Conservation (phyloP, 2,329 filamentous ascomycete species). For the Aspergillus arachidicola region DNA sequence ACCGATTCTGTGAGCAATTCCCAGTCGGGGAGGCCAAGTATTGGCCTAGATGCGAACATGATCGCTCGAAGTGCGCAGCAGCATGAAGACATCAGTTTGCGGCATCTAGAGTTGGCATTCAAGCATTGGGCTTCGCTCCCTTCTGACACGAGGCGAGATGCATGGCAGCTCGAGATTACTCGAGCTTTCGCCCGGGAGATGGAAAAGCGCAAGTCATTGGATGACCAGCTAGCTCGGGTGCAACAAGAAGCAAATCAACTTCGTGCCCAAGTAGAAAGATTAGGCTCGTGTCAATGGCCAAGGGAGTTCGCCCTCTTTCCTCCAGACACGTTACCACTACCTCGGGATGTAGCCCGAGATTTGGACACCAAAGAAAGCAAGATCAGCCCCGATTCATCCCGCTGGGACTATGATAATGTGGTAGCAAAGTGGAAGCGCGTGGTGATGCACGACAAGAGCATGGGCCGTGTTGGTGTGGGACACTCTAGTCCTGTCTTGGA, state of each 20-base stretch:
- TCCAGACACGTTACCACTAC: conserved; percentile 46
- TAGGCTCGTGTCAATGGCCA: conserved; percentile 52
- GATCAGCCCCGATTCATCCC: conserved; percentile 35
- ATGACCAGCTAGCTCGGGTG: conserved; percentile 46
- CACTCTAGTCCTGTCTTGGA: conserved; percentile 25
- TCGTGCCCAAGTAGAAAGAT: conserved; percentile 49
- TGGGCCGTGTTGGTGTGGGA: conserved; percentile 42
- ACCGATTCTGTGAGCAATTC: conserved; percentile 42
- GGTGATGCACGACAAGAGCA: conserved; percentile 48
- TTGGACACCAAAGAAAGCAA: conserved; percentile 39
- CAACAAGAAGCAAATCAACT: conserved; percentile 53
- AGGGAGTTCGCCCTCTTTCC: conserved; percentile 52
- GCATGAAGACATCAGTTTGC: conserved; percentile 69
- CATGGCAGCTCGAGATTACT: conserved; percentile 51
- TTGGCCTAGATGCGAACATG: conserved; percentile 38
- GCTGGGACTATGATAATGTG: conserved; percentile 53
- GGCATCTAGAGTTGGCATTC: conserved; percentile 78
- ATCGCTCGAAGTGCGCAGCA: conserved; percentile 54
- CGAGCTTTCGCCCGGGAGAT: conserved; percentile 50
- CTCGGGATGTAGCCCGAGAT: conserved; percentile 42
- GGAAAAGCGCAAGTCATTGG: conserved; percentile 47
- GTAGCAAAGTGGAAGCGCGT: conserved; percentile 53
- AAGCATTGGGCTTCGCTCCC: conserved; percentile 73
- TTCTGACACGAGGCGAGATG: conserved; percentile 51
- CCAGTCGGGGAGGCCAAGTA: conserved; percentile 42